Evolutionary conservation across 2,329 filamentous ascomycete genomes (phyloP).

Genomic region (Aphanocladium album): DNA sequence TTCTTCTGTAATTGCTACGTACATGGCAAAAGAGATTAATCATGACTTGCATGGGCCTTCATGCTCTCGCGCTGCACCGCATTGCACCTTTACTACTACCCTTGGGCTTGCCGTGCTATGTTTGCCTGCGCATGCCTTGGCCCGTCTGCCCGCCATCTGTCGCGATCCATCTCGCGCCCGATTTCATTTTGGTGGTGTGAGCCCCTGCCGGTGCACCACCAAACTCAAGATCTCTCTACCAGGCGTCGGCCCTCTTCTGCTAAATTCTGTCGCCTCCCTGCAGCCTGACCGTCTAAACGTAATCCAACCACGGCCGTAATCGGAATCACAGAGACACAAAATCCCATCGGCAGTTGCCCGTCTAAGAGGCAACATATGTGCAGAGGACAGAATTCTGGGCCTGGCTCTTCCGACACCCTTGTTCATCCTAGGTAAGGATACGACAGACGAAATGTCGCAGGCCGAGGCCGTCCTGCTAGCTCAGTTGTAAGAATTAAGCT

Average conservation of each 20-base stretch:
- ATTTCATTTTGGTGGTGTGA: background rate
- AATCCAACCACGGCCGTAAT: background rate
- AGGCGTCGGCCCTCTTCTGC: background rate
- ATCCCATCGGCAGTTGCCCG: constrained; percentile 6
- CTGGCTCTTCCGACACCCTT: background rate
- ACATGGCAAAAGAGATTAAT: background rate
- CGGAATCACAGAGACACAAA: background rate
- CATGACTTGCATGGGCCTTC: background rate
- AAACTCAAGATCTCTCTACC: background rate
- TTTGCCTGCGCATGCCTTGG: background rate
- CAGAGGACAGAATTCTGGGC: constrained; percentile 2
- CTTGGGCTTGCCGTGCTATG: background rate
- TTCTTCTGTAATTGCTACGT: background rate
- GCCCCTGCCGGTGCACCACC: background rate
- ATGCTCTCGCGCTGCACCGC: background rate
- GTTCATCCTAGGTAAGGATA: constrained; percentile 5
- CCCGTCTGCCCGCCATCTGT: constrained; percentile 1
- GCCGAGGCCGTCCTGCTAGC: background rate
- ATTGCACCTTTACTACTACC: background rate
- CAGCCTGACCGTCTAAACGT: background rate
- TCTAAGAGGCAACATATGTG: background rate
- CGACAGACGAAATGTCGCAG: constrained; percentile 1
- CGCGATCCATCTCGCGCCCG: background rate
- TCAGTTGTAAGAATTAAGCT: background rate
- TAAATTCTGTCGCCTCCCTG: background rate